Conservation (phyloP, 192 early-diverging fungal genomes). For the Coemansia sp. region DNA sequence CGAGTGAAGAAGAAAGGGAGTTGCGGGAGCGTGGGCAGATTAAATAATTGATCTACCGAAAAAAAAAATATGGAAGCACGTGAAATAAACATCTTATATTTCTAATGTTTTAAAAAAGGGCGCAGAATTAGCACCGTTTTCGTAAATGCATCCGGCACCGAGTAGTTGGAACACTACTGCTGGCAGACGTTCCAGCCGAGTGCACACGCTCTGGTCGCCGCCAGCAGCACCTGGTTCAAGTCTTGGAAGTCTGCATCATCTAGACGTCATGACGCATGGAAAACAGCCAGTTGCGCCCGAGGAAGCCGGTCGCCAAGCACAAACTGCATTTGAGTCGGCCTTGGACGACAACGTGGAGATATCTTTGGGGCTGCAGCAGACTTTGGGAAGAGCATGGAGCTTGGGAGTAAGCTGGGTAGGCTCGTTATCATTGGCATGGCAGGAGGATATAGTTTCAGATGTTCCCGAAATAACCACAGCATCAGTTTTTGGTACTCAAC, state of each 20-base stretch:
- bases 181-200: neutral
- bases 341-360: conserved; percentile 37
- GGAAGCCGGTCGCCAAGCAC: too few species aligned
- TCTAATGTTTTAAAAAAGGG: too few species aligned
- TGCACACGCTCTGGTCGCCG: neutral
- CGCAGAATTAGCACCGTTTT: too few species aligned
- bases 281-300: too few species aligned
- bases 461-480: conserved; percentile 5
- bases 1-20: conserved; percentile 47
- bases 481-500: conserved; percentile 27
- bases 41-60: conserved; percentile 3
- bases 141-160: neutral
- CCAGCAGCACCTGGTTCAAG: neutral
- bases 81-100: neutral
- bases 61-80: neutral
- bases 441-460: conserved; percentile 7
- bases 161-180: neutral
- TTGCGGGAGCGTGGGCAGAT: conserved; percentile 46
- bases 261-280: conserved; percentile 1
- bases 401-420: conserved; percentile 34
- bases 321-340: too few species aligned
- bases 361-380: conserved; percentile 31
- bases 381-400: conserved; percentile 32
- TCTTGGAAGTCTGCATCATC: neutral
- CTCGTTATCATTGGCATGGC: conserved; percentile 42